These are phyloP conservation scores for Solanum habrochaites DNA, from an alignment of 257 asterid genomes.

Conservation along the genomic window DNA sequence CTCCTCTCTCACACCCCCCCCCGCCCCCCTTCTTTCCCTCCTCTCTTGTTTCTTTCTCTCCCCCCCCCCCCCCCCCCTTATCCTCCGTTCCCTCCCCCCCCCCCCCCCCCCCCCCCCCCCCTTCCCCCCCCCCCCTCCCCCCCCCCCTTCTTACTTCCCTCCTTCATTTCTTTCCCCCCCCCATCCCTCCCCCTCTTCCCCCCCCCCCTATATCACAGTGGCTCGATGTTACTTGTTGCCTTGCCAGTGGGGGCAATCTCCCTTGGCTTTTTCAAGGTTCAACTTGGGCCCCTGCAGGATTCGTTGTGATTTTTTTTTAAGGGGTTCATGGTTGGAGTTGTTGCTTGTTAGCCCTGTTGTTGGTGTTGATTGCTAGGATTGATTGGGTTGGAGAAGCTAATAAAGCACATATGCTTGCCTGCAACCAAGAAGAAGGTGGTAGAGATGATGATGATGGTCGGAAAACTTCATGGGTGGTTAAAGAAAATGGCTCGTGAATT, in stretches of 20 bases:
- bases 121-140: too few relatives aligned
- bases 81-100: too few relatives aligned
- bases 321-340: constrained; percentile 59
- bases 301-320: too few relatives aligned
- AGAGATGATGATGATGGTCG: constrained; percentile 5
- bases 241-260: constrained; percentile 53
- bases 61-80: too few relatives aligned
- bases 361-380: constrained; percentile 47
- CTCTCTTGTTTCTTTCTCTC: too few relatives aligned
- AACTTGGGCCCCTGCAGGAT: constrained; percentile 57
- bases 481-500: neutral
- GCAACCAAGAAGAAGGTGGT: neutral
- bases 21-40: too few relatives aligned
- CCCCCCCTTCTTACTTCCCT: too few relatives aligned
- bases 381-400: constrained; percentile 59
- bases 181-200: too few relatives aligned
- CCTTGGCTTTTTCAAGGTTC: constrained; percentile 52
- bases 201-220: too few relatives aligned
- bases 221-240: constrained; percentile 58
- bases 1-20: too few relatives aligned
- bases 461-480: neutral
- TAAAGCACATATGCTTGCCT: constrained; percentile 31
- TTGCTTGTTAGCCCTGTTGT: constrained; percentile 40
- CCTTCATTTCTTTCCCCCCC: too few relatives aligned
- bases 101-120: too few relatives aligned